Evolutionary conservation across 1,139 yeast genomes (phyloP).

Genomic region (Pichia kudriavzevii): DNA sequence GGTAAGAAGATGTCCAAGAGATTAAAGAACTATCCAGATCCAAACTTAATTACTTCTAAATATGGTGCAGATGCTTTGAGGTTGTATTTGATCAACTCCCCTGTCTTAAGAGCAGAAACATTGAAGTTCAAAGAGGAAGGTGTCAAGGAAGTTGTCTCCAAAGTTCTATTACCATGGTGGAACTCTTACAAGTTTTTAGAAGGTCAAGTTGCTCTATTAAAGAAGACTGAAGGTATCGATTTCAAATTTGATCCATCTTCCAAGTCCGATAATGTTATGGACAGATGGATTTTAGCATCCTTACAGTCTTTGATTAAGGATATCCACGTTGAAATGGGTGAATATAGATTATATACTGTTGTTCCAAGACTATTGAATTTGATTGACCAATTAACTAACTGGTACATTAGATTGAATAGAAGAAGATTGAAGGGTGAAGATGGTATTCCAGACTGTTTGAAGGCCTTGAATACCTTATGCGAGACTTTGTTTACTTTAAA

Average conservation of each 20-base stretch:
- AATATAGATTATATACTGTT: constrained; percentile 88
- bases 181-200: constrained; percentile 94
- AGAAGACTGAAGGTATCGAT: constrained; percentile 64
- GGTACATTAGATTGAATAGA: constrained; percentile 98
- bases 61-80: constrained; percentile 98
- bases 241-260: constrained; percentile 65
- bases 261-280: constrained; percentile 84
- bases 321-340: constrained; percentile 84
- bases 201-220: constrained; percentile 80
- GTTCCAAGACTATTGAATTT: constrained; percentile 84
- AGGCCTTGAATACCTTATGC: constrained; percentile 82
- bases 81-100: constrained; percentile 91
- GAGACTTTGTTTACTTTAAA: constrained; percentile 84
- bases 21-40: constrained; percentile 96
- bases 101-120: constrained; percentile 94
- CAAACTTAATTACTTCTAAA: constrained; percentile 66
- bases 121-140: constrained; percentile 97
- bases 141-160: constrained; percentile 93
- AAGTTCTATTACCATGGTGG: constrained; percentile 97
- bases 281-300: constrained; percentile 92
- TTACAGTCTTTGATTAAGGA: constrained; percentile 81
- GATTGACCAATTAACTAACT: constrained; percentile 92
- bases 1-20: constrained; percentile 99
- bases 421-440: constrained; percentile 94
- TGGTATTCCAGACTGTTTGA: constrained; percentile 74